These are phyloP conservation scores for Haematococcus lacustris DNA, from an alignment of 139 green algal species.

Conservation along the genomic window DNA sequence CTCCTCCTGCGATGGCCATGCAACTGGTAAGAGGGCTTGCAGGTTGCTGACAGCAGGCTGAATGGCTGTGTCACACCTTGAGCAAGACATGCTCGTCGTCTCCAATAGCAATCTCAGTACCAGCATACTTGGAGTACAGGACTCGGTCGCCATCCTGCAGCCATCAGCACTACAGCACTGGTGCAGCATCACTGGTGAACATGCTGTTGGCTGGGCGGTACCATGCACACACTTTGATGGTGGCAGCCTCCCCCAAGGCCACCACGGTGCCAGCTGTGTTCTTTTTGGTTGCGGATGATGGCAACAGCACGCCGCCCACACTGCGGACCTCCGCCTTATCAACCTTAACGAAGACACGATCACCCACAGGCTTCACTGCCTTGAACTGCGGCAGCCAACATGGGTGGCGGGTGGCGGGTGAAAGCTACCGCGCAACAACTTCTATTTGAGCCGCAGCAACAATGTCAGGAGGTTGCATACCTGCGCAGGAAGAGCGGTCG, in stretches of 20 bases:
- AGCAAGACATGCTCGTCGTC: conserved; percentile 75
- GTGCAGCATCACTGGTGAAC: neutral
- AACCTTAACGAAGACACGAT: conserved; percentile 89
- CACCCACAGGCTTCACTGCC: conserved; percentile 75
- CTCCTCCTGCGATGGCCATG: conserved; percentile 56
- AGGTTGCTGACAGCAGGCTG: neutral
- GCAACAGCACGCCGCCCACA: conserved; percentile 83
- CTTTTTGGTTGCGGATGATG: conserved; percentile 60
- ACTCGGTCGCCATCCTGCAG: conserved; percentile 75
- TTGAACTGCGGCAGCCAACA: conserved; percentile 56
- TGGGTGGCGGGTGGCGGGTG: too few relatives aligned
- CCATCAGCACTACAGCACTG: neutral
- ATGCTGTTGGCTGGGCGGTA: neutral
- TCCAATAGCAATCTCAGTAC: conserved; percentile 82
- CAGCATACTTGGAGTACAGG: conserved; percentile 93
- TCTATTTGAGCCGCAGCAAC: too few relatives aligned
- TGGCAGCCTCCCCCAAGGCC: conserved; percentile 53
- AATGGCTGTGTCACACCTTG: conserved; percentile 82
- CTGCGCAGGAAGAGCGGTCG: too few relatives aligned
- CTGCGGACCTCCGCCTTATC: conserved; percentile 73
- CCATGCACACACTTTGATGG: conserved; percentile 38
- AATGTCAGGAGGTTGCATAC: too few relatives aligned
- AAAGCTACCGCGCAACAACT: too few relatives aligned
- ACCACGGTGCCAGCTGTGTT: conserved; percentile 65
- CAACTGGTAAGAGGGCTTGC: neutral